Conservation (phyloP, 306 rosid species). For the Cicer yamashitae region DNA sequence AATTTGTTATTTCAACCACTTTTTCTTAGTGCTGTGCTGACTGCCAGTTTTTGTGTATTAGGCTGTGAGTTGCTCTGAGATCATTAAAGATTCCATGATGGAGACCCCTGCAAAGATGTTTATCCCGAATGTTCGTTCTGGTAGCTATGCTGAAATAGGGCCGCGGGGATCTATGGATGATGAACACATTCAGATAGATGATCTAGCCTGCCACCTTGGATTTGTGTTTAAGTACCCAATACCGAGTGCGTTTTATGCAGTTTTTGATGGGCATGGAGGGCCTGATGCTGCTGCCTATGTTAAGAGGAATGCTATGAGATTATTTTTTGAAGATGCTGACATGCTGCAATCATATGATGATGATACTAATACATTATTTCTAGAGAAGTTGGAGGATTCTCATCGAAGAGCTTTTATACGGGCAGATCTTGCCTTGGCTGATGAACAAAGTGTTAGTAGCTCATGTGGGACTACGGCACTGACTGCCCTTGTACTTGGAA, state of each 20-base stretch:
- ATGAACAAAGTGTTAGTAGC: slow-evolving; percentile 63
- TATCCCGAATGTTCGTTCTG: slow-evolving; percentile 76
- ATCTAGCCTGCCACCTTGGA: slow-evolving; percentile 72
- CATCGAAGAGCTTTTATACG: slow-evolving; percentile 72
- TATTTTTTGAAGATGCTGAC: slow-evolving; percentile 78
- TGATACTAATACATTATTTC: slow-evolving; percentile 60
- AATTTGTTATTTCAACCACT: too few relatives aligned
- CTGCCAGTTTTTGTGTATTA: slow-evolving; percentile 35
- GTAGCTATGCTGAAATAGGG: slow-evolving; percentile 80
- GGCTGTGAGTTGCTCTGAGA: slow-evolving; percentile 67
- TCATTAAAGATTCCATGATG: slow-evolving; percentile 50
- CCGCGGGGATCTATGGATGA: slow-evolving; percentile 81
- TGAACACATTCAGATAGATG: slow-evolving; percentile 81
- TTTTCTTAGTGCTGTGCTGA: slow-evolving; percentile 25
- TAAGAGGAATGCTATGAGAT: slow-evolving; percentile 75
- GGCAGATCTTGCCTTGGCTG: slow-evolving; percentile 86
- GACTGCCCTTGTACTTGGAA: slow-evolving; percentile 85
- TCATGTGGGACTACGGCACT: slow-evolving; percentile 92
- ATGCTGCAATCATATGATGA: slow-evolving; percentile 60
- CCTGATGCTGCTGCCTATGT: slow-evolving; percentile 84
- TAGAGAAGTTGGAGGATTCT: slow-evolving; percentile 69
- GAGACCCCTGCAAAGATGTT: slow-evolving; percentile 57
- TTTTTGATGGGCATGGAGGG: slow-evolving; percentile 97
- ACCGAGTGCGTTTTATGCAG: slow-evolving; percentile 84
- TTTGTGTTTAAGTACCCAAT: slow-evolving; percentile 56